Percentiles rank a stretch among this genome's conserved stretches.
phyloP scores from a whole-genome alignment of 306 rosid species.

The Pyrus betulifolia region DNA sequence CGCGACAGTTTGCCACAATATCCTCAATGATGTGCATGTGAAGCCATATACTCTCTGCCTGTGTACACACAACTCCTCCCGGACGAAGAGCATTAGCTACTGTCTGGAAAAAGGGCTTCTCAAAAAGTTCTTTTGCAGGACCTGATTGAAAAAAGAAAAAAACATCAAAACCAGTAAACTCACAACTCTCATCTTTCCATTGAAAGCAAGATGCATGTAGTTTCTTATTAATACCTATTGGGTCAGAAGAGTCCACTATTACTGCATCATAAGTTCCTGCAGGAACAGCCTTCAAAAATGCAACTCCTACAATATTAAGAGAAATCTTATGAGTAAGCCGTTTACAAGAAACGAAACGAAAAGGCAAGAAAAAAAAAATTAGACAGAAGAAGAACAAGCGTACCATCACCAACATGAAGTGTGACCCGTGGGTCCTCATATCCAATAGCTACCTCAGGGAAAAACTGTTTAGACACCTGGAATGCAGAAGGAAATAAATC shows the following conservation, averaged over 20 bases:
- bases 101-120: constrained; percentile 75
- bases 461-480: constrained; percentile 81
- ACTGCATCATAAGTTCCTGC: constrained; percentile 89
- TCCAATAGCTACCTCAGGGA: constrained; percentile 79
- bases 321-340: constrained; percentile 14
- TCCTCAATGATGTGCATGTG: constrained; percentile 93
- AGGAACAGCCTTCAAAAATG: constrained; percentile 77
- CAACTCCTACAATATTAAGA: constrained; percentile 63
- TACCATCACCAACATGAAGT: constrained; percentile 89
- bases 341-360: background rate
- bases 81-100: constrained; percentile 93
- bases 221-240: constrained; percentile 52
- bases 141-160: constrained; percentile 28
- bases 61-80: constrained; percentile 95
- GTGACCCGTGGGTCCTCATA: constrained; percentile 75
- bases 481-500: background rate
- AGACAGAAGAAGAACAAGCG: constrained; percentile 8
- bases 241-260: constrained; percentile 96
- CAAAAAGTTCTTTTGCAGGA: constrained; percentile 97
- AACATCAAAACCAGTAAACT: background rate
- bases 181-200: background rate
- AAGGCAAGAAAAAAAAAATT: background rate
- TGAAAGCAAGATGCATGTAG: background rate
- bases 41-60: constrained; percentile 99
- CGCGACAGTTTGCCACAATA: constrained; percentile 75